Evolutionary conservation across 2,329 filamentous ascomycete genomes (phyloP).

Genomic region (Aspergillus vadensis): DNA sequence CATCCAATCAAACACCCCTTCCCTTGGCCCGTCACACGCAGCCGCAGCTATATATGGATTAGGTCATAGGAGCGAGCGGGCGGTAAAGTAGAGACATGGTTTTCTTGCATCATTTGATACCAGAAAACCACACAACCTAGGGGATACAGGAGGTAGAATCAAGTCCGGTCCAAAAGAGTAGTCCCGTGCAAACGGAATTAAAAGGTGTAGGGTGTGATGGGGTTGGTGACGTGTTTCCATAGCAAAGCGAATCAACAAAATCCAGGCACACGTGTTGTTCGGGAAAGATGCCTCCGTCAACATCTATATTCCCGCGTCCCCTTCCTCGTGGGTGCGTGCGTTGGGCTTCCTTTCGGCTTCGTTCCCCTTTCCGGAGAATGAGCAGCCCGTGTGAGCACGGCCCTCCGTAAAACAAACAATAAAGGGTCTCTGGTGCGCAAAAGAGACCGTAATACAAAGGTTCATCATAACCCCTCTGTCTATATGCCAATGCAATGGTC

Average conservation of each 20-base stretch:
- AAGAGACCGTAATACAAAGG: constrained; percentile 15
- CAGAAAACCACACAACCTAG: background rate
- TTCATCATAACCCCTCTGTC: constrained; percentile 22
- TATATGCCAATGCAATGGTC: constrained; percentile 40
- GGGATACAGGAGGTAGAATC: too few relatives aligned
- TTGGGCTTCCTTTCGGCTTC: background rate
- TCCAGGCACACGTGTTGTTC: background rate
- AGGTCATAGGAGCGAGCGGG: constrained; percentile 3
- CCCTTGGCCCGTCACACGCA: background rate
- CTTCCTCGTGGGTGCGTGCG: background rate
- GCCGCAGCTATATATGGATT: background rate
- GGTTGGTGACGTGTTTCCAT: constrained; percentile 4
- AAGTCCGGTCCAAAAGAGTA: background rate
- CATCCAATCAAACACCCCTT: background rate
- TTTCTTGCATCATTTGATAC: background rate
- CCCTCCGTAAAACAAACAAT: constrained; percentile 1
- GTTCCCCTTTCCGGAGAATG: background rate
- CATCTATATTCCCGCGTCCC: background rate
- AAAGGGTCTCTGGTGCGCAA: constrained; percentile 2
- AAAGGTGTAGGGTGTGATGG: too few relatives aligned
- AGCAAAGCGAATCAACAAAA: constrained; percentile 10
- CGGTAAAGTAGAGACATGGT: background rate
- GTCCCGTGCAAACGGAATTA: background rate
- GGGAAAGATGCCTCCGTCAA: constrained; percentile 5
- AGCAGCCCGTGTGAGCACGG: background rate